Evolutionary conservation across 1,284 basidiomycete species (phyloP).

Genomic region (Moniliella sp.): DNA sequence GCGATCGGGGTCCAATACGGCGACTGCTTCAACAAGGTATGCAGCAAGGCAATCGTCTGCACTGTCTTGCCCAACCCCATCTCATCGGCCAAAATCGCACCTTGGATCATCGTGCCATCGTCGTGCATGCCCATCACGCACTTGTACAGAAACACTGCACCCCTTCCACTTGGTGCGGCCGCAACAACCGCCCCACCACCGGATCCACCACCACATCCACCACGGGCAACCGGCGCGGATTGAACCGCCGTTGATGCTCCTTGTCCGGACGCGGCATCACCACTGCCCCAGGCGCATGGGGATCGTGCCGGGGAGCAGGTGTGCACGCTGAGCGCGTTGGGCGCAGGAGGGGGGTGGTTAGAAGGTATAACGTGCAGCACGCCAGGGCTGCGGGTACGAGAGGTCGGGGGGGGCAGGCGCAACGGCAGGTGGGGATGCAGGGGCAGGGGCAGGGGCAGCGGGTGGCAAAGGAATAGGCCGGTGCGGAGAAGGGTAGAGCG

Average conservation of each 20-base stretch:
- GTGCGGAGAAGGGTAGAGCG: too few relatives aligned
- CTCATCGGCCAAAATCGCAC: conserved; percentile 96
- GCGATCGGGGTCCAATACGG: conserved; percentile 26
- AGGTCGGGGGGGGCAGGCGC: too few relatives aligned
- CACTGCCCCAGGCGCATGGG: too few relatives aligned
- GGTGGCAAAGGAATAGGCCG: too few relatives aligned
- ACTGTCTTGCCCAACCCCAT: conserved; percentile 47
- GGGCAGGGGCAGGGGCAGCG: too few relatives aligned
- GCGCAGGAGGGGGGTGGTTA: too few relatives aligned
- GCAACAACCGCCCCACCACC: conserved; percentile 57
- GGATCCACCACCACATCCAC: conserved; percentile 72
- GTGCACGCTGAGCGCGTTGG: too few relatives aligned
- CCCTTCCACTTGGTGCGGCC: conserved; percentile 92
- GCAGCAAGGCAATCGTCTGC: conserved; percentile 25
- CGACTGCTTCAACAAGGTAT: conserved; percentile 15
- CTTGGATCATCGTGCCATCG: conserved; percentile 52
- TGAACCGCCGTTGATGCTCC: conserved; percentile 47
- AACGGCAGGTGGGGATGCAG: too few relatives aligned
- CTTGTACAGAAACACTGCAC: conserved; percentile 93
- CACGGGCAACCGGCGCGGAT: conserved; percentile 38
- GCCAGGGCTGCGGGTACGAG: too few relatives aligned
- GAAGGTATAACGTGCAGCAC: too few relatives aligned
- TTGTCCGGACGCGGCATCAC: conserved; percentile 62
- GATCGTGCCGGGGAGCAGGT: too few relatives aligned
- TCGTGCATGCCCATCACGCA: conserved; percentile 81